A percentile compares a stretch with the other conserved stretches of the same genome.
Evolutionary conservation across 768 basidiomycete genomes (phyloP).

Genomic region (Gloeopeniophorella convolvens): DNA sequence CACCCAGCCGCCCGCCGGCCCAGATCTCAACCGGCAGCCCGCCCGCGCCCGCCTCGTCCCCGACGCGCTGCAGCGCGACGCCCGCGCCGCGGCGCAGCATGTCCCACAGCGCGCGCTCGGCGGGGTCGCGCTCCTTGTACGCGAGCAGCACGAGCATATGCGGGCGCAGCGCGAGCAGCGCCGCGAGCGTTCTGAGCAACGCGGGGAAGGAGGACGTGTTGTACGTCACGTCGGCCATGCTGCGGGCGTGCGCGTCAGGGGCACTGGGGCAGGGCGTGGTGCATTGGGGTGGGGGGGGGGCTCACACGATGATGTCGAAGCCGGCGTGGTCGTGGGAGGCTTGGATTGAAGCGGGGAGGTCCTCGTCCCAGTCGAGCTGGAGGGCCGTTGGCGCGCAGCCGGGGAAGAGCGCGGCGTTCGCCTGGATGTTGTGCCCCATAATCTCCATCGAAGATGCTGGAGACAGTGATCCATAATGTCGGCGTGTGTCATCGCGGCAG

Average conservation of each 20-base stretch:
- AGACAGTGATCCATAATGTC: neutral
- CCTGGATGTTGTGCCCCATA: constrained; percentile 60
- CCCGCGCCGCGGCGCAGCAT: constrained; percentile 43
- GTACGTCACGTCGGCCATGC: constrained; percentile 92
- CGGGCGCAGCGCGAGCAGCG: constrained; percentile 34
- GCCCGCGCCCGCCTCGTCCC: constrained; percentile 50
- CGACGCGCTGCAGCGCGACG: constrained; percentile 51
- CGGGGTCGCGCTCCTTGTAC: constrained; percentile 80
- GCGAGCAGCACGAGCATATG: constrained; percentile 54
- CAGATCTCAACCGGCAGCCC: constrained; percentile 67
- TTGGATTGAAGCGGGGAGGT: constrained; percentile 41
- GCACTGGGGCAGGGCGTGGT: neutral
- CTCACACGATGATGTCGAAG: constrained; percentile 68
- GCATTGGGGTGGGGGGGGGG: constrained; percentile 8
- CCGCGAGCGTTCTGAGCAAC: constrained; percentile 59
- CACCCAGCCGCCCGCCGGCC: constrained; percentile 34
- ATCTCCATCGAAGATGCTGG: constrained; percentile 78
- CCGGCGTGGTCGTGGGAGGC: constrained; percentile 25
- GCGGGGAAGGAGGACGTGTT: constrained; percentile 82
- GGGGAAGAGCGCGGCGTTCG: constrained; percentile 35
- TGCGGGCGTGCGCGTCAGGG: constrained; percentile 25
- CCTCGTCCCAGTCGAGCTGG: constrained; percentile 73
- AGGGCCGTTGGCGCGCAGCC: constrained; percentile 27
- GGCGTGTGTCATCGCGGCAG: constrained; percentile 1
- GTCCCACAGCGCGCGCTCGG: constrained; percentile 71